A percentile compares a stretch with the other conserved stretches of the same genome.
These are phyloP conservation scores for Pythium phragmiticola DNA, from an alignment of 352 stramenopile genomes.

Conservation along the genomic window DNA sequence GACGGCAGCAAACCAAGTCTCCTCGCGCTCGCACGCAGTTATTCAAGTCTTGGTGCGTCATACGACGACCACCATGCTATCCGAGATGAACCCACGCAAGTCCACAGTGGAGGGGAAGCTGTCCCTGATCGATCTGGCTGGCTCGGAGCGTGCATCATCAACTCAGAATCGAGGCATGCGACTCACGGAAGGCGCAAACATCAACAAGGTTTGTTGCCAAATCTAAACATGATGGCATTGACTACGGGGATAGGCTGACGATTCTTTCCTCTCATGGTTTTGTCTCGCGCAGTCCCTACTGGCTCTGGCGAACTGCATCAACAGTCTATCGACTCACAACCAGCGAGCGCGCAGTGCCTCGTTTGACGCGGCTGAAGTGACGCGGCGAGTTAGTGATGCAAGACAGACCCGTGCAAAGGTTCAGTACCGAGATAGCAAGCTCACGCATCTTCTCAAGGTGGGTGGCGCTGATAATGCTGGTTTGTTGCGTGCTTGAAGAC, in stretches of 20 bases:
- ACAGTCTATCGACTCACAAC: slow-evolving; percentile 62
- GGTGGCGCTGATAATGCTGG: background rate
- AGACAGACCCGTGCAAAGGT: slow-evolving; percentile 42
- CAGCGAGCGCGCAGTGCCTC: slow-evolving; percentile 32
- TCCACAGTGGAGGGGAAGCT: slow-evolving; percentile 73
- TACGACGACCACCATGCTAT: slow-evolving; percentile 50
- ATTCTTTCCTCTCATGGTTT: background rate
- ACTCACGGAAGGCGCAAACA: slow-evolving; percentile 61
- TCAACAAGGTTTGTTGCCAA: slow-evolving; percentile 47
- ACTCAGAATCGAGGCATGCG: slow-evolving; percentile 74
- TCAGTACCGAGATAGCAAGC: slow-evolving; percentile 86
- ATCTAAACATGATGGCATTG: background rate
- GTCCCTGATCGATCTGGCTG: slow-evolving; percentile 82
- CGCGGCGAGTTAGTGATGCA: slow-evolving; percentile 11
- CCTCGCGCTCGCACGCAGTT: slow-evolving; percentile 81
- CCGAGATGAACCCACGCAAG: slow-evolving; percentile 43
- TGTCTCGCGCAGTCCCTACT: slow-evolving; percentile 45
- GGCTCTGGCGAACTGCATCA: slow-evolving; percentile 90
- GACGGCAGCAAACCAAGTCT: slow-evolving; percentile 81
- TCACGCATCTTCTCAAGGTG: slow-evolving; percentile 86
- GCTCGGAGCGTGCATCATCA: slow-evolving; percentile 72
- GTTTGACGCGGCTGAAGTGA: slow-evolving; percentile 37
- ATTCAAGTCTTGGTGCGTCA: slow-evolving; percentile 73
- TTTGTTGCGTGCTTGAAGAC: background rate
- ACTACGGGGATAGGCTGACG: background rate